Evolutionary conservation across 352 stramenopile species (phyloP), one percentile per base, ranked within the genome.

Genomic region (Globisporangium lucens): DNA sequence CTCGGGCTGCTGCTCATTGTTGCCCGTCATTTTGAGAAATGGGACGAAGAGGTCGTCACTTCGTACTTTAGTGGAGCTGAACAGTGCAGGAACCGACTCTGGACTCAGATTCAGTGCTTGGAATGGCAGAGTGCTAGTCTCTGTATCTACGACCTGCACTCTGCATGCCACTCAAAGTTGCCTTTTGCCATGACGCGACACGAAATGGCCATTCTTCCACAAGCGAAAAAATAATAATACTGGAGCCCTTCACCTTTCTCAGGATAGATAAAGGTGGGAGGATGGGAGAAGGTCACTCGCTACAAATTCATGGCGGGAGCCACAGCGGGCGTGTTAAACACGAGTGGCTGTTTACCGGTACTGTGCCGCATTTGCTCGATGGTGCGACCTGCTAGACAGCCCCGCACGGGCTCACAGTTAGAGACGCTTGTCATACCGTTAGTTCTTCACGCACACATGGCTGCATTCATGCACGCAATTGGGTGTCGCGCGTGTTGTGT

Each of bases 61-160:
- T 60, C 55, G 55, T 60, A 60, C 55, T 60, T 60, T 60, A 60
- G 30, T n/a, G 53, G 53, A 59, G 3, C 15, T 9, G n/a, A 35
- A 27, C 49, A 56, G 47, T 57, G 24, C 24, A 8, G 52, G n/a
- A 22, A 10, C 13, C 29, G 30, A 38, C 55, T 43, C 29, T 41
- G 53, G 53, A 59, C 53, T 59, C 53, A 59, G 53, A 59, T 59
- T 33, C 36, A 46, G 38, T 17, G 12, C 10, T 12, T 46, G 55
- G 27, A 17, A 38, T 5, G 6, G 3, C 30, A n/a, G 52, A 58
- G 17, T 41, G 53, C 20, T 41, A 7, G 53, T 59, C 13, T 59
- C 53, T 59, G 53, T 59, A 59, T 59, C 53, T 29, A 59, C 53
- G 41, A 49, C 41, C 13, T 49, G 41, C 41, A 49, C 41, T 49